These are phyloP conservation scores for Suhomyces sp. DNA, from an alignment of 805 yeast species.

Conservation along the genomic window DNA sequence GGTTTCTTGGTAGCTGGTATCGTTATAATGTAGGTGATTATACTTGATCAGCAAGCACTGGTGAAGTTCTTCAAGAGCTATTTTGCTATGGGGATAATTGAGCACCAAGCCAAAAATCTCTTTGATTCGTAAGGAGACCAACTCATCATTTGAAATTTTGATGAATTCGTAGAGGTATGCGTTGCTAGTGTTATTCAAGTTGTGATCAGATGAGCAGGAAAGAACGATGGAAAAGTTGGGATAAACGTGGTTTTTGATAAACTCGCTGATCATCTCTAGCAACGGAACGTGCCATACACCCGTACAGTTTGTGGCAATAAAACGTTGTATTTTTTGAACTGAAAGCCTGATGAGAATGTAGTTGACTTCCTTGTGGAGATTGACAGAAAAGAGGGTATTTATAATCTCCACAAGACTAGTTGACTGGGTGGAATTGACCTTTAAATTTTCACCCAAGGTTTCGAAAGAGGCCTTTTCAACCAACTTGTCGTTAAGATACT, in stretches of 20 bases:
- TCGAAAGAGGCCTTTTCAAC: background rate
- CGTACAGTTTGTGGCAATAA: slow-evolving; percentile 28
- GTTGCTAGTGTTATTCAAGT: slow-evolving; percentile 7
- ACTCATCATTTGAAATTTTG: slow-evolving; percentile 37
- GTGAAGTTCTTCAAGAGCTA: slow-evolving; percentile 58
- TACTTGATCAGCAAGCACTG: slow-evolving; percentile 41
- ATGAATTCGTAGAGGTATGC: slow-evolving; percentile 25
- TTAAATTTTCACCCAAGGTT: background rate
- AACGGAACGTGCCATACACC: slow-evolving; percentile 39
- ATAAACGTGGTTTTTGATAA: slow-evolving; percentile 38
- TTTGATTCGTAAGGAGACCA: slow-evolving; percentile 46
- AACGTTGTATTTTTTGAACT: slow-evolving; percentile 30
- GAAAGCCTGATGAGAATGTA: slow-evolving; percentile 36
- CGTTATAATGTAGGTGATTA: slow-evolving; percentile 8
- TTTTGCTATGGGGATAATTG: slow-evolving; percentile 49
- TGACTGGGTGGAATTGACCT: background rate
- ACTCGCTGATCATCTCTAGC: slow-evolving; percentile 30
- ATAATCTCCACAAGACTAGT: slow-evolving; percentile 13
- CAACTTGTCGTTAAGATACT: slow-evolving; percentile 7
- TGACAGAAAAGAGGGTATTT: slow-evolving; percentile 16
- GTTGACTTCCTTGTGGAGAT: slow-evolving; percentile 22
- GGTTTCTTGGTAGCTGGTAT: background rate
- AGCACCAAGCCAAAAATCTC: slow-evolving; percentile 61
- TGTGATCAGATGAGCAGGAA: slow-evolving; percentile 13
- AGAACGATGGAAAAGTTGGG: slow-evolving; percentile 28